phyloP scores from a whole-genome alignment of 2,329 filamentous ascomycete species.

The Penicillium sp. region DNA sequence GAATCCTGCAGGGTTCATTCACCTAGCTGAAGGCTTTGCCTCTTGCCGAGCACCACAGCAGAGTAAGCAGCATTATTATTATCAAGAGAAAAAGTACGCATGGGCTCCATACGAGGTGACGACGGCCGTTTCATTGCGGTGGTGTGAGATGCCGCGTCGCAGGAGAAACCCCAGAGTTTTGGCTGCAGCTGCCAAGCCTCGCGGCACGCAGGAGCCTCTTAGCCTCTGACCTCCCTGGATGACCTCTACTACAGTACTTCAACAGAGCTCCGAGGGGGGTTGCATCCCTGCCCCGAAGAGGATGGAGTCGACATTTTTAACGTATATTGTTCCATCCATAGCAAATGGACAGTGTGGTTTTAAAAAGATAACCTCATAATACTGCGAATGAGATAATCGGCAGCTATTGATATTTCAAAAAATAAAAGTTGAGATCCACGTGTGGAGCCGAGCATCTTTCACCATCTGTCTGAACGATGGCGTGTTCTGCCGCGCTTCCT shows the following conservation, averaged over 20 bases:
- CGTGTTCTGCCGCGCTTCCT: constrained; percentile 31
- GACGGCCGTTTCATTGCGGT: background rate
- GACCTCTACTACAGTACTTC: background rate
- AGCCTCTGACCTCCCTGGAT: background rate
- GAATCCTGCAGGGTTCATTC: constrained; percentile 13
- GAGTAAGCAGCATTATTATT: background rate
- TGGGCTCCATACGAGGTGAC: background rate
- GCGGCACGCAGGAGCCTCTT: background rate
- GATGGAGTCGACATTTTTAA: background rate
- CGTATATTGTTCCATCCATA: background rate
- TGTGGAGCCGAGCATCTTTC: constrained; percentile 29
- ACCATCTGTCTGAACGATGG: constrained; percentile 40
- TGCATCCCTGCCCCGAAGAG: background rate
- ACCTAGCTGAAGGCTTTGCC: background rate
- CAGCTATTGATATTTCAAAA: constrained; percentile 4
- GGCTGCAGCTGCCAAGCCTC: constrained; percentile 17
- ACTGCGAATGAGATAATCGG: constrained; percentile 1
- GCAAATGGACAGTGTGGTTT: background rate
- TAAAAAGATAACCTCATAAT: background rate
- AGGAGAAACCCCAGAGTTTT: constrained; percentile 3
- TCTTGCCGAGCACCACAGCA: background rate
- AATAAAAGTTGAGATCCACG: constrained; percentile 19
- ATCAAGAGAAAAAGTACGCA: background rate
- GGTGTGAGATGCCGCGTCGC: background rate
- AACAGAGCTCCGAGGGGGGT: background rate